phyloP scores from a whole-genome alignment of 2,329 filamentous ascomycete genomes.

The Aspergillus brunneoviolaceus region DNA sequence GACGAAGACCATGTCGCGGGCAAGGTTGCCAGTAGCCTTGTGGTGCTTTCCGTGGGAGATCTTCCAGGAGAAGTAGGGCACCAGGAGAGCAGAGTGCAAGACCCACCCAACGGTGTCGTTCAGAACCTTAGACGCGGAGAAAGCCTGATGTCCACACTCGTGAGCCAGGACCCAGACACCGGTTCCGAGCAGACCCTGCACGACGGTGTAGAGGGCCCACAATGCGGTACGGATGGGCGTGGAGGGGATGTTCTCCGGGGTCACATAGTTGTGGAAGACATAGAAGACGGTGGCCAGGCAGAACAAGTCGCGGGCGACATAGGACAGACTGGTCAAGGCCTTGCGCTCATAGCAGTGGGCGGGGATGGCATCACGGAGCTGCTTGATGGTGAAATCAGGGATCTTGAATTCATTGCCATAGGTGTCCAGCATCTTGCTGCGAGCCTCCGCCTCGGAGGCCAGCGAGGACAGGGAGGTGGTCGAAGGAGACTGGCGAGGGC shows the following conservation, averaged over 20 bases:
- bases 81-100: slow-evolving; percentile 81
- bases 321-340: slow-evolving; percentile 69
- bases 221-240: slow-evolving; percentile 63
- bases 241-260: slow-evolving; percentile 76
- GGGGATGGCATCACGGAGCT: slow-evolving; percentile 94
- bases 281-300: slow-evolving; percentile 76
- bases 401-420: slow-evolving; percentile 94
- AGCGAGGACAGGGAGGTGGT: slow-evolving; percentile 91
- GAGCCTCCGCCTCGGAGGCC: slow-evolving; percentile 63
- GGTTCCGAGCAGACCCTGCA: slow-evolving; percentile 91
- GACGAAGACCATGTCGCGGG: slow-evolving; percentile 99
- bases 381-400: slow-evolving; percentile 95
- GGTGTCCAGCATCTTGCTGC: slow-evolving; percentile 72
- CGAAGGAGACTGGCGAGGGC: slow-evolving; percentile 66
- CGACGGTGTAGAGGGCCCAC: slow-evolving; percentile 69
- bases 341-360: slow-evolving; percentile 96
- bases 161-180: slow-evolving; percentile 96
- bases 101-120: slow-evolving; percentile 94
- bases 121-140: slow-evolving; percentile 85
- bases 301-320: slow-evolving; percentile 79
- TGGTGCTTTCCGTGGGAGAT: slow-evolving; percentile 99
- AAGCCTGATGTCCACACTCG: slow-evolving; percentile 96
- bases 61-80: slow-evolving; percentile 99
- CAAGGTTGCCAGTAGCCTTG: slow-evolving; percentile 96
- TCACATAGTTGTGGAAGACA: slow-evolving; percentile 85